Base-by-base conservation (phyloP, 768 basidiomycete species). In the Zangia roseola region DNA sequence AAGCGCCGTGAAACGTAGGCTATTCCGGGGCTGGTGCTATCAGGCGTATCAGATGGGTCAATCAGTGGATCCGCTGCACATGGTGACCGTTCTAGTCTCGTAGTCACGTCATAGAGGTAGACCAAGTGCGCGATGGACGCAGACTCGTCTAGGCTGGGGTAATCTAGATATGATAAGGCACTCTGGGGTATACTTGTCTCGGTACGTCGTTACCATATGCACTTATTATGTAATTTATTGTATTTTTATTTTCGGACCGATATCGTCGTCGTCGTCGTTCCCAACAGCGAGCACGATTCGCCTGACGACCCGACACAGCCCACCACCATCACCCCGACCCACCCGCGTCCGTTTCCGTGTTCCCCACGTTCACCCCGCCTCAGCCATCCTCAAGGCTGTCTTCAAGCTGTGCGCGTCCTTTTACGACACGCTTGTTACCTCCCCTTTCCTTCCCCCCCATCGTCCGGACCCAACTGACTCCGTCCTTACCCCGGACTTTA, bases 401-500 rank as follows among this genome's bases (percentile, higher is more conserved):
- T 48, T 30, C 39, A 35, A 43, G 30, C 20, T 31, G 42, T 54
- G 43, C 58, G 54, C 61, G 50, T 46, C 55, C 36, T 45, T 52
- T 64, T 61, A 64, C 62, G 58, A 60, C 51, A 63, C 42, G 26
- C 14, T 46, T 55, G 50, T 54, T 55, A 40, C 57, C 57, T 60
- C 45, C 49, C 58, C 55, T 58, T 57, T 54, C 45, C 51, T 54
- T 40, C 50, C 24, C 37, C 42, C 42, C 46, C 58, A 39, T 34
- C 44, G 37, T 35, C 47, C 53, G 52, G 43, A 49, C 46, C 61
- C 50, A 63, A 64, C 49, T 53, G 52, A 17, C 14, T 52, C 56
- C 60, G 62, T 50, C 17, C 48, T 52, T 65, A 64, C 63, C 64
- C 64, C 63, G 63, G 63, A 63, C 61, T 65, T 45, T 55, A 55